Evolutionary conservation across 805 yeast genomes (phyloP).

Genomic region (Spathaspora girioi): DNA sequence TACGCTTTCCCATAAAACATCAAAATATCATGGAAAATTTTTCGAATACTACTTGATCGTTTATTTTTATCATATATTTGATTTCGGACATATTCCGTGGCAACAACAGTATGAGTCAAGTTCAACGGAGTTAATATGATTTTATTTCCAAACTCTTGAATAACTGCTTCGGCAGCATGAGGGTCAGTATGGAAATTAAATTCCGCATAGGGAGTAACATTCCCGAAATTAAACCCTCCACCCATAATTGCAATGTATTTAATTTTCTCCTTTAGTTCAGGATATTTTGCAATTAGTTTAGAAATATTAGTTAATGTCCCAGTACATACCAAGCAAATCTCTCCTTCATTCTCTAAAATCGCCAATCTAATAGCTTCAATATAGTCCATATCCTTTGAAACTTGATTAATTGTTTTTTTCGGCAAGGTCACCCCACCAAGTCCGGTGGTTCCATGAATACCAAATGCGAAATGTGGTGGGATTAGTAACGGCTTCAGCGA

Average conservation of each 20-base stretch:
- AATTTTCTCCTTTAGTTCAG: constrained; percentile 49
- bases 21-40: constrained; percentile 19
- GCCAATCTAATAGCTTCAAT: constrained; percentile 40
- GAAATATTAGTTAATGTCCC: constrained; percentile 79
- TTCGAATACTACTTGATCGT: constrained; percentile 41
- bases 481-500: constrained; percentile 53
- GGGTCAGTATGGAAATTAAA: constrained; percentile 78
- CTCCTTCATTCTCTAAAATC: constrained; percentile 39
- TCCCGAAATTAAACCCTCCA: constrained; percentile 55
- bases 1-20: constrained; percentile 18
- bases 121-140: constrained; percentile 62
- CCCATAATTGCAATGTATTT: constrained; percentile 72
- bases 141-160: constrained; percentile 40
- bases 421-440: constrained; percentile 70
- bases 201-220: constrained; percentile 56
- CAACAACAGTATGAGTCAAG: constrained; percentile 63
- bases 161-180: constrained; percentile 59
- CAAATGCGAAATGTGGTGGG: constrained; percentile 50
- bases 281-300: constrained; percentile 48
- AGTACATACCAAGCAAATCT: constrained; percentile 63
- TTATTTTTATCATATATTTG: constrained; percentile 20
- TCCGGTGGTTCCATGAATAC: constrained; percentile 73
- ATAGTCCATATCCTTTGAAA: constrained; percentile 19
- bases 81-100: constrained; percentile 25
- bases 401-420: constrained; percentile 26